Evolutionary conservation across 176 grass and related monocot genomes (phyloP).

Genomic region (Hordeum vulgare): MorexV3_pseudomolecules_assembly NC_058521.1:527883880-527884379

Average conservation of each 20-base stretch:
- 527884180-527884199: constrained; percentile 84
- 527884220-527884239: constrained; percentile 86
- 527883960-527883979: not conserved
- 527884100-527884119: constrained; percentile 51
- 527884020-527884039: constrained; percentile 58
- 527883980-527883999: constrained; percentile 61
- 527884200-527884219: constrained; percentile 96
- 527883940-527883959: constrained; percentile 15
- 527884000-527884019: constrained; percentile 67
- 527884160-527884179: constrained; percentile 83
- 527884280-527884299: constrained; percentile 94
- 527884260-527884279: constrained; percentile 61
- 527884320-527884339: constrained; percentile 70
- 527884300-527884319: constrained; percentile 82
- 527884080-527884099: constrained; percentile 35
- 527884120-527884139: constrained; percentile 76
- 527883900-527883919: constrained; percentile 24
- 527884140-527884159: constrained; percentile 60
- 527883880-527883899: not conserved
- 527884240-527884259: constrained; percentile 86
- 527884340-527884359: constrained; percentile 81
- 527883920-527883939: constrained; percentile 35
- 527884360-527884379: constrained; percentile 89
- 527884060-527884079: constrained; percentile 36
- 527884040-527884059: constrained; percentile 74